These are phyloP conservation scores for Fusarium mundagurra DNA, from an alignment of 2,329 filamentous ascomycete species.

Conservation along the genomic window DNA sequence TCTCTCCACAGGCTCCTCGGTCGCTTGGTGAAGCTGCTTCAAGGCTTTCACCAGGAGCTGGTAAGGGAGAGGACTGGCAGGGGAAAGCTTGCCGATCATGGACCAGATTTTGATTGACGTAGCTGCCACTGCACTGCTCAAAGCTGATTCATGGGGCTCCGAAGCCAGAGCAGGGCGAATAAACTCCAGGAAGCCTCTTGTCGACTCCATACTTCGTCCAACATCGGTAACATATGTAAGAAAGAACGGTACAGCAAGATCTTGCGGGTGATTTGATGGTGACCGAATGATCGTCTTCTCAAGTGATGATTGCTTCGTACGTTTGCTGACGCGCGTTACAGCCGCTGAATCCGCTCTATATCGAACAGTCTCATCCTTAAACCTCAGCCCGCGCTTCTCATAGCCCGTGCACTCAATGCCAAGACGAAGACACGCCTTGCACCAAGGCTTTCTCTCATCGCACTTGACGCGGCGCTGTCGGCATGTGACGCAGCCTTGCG, in stretches of 20 bases:
- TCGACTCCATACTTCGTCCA: conserved; percentile 20
- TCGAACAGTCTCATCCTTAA: conserved; percentile 15
- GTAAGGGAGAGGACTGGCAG: neutral
- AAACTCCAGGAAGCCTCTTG: conserved; percentile 27
- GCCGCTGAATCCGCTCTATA: neutral
- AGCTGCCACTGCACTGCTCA: conserved; percentile 4
- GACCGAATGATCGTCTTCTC: neutral
- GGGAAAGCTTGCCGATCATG: neutral
- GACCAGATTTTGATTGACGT: conserved; percentile 8
- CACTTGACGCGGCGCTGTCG: conserved; percentile 25
- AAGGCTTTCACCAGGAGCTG: conserved; percentile 6
- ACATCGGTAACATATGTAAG: conserved; percentile 23
- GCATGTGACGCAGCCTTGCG: conserved; percentile 28
- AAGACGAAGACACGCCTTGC: conserved; percentile 17
- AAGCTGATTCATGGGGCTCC: neutral
- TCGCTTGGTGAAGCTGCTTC: neutral
- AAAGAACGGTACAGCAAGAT: conserved; percentile 21
- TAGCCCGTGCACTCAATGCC: conserved; percentile 25
- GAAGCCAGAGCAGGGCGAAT: conserved; percentile 4
- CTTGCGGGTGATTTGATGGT: neutral
- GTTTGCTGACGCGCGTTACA: neutral
- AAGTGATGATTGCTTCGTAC: rapidly evolving
- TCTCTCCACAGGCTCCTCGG: neutral
- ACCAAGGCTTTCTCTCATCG: conserved; percentile 24
- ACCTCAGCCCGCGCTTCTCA: neutral